Conservation (phyloP, 2,329 filamentous ascomycete genomes). For the Mariannaea elegans region DNA sequence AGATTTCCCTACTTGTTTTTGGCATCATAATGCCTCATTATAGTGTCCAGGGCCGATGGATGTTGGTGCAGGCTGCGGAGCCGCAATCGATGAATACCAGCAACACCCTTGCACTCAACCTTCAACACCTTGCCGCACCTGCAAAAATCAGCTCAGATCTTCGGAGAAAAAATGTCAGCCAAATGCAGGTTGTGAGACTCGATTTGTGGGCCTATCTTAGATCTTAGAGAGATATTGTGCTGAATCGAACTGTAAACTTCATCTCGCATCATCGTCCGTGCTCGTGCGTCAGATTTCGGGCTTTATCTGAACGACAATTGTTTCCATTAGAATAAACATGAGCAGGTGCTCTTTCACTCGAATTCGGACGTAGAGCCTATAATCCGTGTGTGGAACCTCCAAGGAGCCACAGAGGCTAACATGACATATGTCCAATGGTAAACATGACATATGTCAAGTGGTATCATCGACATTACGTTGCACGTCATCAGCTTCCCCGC, state of each 20-base stretch:
- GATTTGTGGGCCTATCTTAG: neutral
- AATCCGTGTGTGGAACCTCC: no score
- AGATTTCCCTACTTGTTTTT: no score
- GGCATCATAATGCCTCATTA: no score
- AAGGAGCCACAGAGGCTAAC: neutral
- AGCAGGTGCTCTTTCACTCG: no score
- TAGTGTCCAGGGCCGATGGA: no score
- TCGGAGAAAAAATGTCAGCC: neutral
- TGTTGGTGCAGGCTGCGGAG: neutral
- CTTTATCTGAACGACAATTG: neutral
- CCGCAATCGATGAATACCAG: neutral
- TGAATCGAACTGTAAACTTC: neutral
- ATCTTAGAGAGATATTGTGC: neutral
- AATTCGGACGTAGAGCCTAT: no score
- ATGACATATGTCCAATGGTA: no score
- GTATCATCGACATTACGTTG: neutral
- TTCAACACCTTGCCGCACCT: neutral
- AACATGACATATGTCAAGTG: neutral
- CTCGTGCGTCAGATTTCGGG: neutral
- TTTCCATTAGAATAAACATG: neutral
- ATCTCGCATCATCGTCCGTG: neutral
- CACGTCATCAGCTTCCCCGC: conserved; percentile 7
- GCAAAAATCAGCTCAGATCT: neutral
- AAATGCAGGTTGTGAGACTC: neutral
- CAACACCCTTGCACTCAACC: neutral